Evolutionary conservation across 2,329 filamentous ascomycete species (phyloP).

Genomic region (Coniella vitis): DNA sequence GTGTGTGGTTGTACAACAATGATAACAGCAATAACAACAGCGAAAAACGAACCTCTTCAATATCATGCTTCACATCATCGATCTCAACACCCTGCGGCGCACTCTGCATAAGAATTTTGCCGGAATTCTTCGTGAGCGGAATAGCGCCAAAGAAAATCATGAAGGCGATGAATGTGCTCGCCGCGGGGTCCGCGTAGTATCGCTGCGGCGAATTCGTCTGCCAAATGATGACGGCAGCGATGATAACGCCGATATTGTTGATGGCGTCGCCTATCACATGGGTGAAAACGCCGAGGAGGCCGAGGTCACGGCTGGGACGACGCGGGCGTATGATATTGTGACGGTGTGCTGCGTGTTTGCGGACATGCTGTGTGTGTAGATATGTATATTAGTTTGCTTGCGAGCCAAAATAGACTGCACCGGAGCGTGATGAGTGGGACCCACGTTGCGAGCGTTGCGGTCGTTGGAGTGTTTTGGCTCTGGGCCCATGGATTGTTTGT

Average conservation of each 20-base stretch:
- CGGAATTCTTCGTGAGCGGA: constrained; percentile 55
- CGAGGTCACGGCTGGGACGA: constrained; percentile 50
- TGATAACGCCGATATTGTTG: constrained; percentile 71
- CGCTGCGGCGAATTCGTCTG: constrained; percentile 47
- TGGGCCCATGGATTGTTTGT: constrained; percentile 8
- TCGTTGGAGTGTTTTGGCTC: neutral
- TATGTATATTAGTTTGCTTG: neutral
- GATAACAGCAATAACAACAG: too few species aligned
- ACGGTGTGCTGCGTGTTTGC: constrained; percentile 42
- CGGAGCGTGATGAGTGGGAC: neutral
- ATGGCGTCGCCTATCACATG: constrained; percentile 67
- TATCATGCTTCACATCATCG: constrained; percentile 59
- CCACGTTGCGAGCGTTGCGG: neutral
- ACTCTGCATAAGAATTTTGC: constrained; percentile 61
- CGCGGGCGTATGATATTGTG: constrained; percentile 31
- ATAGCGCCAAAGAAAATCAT: constrained; percentile 62
- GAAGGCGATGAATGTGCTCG: constrained; percentile 62
- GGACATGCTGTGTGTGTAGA: constrained; percentile 21
- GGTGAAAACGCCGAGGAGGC: constrained; percentile 62
- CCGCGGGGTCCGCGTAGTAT: constrained; percentile 66
- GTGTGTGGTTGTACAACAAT: too few species aligned
- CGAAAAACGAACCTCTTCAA: constrained; percentile 48
- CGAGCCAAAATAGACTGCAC: too few species aligned
- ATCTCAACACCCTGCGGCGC: constrained; percentile 53
- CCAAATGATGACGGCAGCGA: constrained; percentile 65